phyloP scores from a whole-genome alignment of 768 basidiomycete species.

The Neoboletus magnificus region DNA sequence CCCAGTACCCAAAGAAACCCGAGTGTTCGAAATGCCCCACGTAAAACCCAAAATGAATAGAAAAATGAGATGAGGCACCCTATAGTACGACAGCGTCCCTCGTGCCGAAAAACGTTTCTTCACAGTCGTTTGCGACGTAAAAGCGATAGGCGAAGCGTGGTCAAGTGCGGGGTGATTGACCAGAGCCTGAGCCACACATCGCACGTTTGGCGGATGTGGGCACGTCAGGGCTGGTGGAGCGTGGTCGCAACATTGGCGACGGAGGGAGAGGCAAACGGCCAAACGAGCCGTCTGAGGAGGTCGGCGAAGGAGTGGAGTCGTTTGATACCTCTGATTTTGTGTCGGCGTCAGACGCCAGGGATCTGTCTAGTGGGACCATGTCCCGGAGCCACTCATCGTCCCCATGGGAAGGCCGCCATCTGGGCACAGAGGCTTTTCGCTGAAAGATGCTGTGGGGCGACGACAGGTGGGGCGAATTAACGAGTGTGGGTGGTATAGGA shows the following conservation, averaged over 20 bases:
- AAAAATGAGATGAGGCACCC: conserved; percentile 3
- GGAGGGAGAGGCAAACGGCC: conserved; percentile 10
- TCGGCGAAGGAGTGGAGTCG: conserved; percentile 16
- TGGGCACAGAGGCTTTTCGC: conserved; percentile 32
- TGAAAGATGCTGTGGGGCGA: conserved; percentile 50
- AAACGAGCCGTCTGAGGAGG: conserved; percentile 22
- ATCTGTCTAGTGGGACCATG: conserved; percentile 44
- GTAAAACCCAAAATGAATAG: conserved; percentile 18
- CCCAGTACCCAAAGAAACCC: not conserved
- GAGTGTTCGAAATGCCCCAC: conserved; percentile 10
- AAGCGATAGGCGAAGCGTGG: conserved; percentile 9
- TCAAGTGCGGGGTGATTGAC: conserved; percentile 16
- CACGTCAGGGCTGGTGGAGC: conserved; percentile 17
- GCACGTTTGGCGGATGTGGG: conserved; percentile 13
- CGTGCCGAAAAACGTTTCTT: conserved; percentile 27
- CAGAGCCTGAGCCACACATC: conserved; percentile 7
- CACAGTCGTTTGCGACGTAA: conserved; percentile 22
- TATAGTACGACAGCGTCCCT: conserved; percentile 8
- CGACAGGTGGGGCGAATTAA: conserved; percentile 52
- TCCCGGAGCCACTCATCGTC: conserved; percentile 64
- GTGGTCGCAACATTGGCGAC: conserved; percentile 23
- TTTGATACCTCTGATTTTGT: conserved; percentile 14
- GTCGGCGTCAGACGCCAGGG: conserved; percentile 9
- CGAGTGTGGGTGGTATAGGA: conserved; percentile 60
- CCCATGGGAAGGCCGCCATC: conserved; percentile 44